Base-by-base conservation (phyloP, 805 yeast genomes). In the Pichia rugopelliculosa region DNA sequence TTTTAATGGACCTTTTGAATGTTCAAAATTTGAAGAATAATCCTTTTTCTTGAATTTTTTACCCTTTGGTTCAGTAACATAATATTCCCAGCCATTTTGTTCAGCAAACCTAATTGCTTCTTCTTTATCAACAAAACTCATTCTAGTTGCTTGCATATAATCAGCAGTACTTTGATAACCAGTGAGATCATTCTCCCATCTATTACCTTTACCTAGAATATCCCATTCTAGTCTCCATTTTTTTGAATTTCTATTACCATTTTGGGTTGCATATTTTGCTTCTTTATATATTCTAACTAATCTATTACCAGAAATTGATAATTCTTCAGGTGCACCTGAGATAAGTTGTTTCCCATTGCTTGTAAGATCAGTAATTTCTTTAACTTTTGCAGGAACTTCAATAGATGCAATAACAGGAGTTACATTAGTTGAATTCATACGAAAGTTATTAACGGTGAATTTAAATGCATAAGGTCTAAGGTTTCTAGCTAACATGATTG, bases 131-230 rank as follows among this genome's bases (percentile, higher is more conserved):
- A 80, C 84, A 63, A 87, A 87, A 62, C 80, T 80, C 72, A 87
- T 66, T 61, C 76, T 76, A 9, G 91, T 82, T 17, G 84, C 88
- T 69, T 86, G 84, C 84, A 87, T 82, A 67, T 80, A 82, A 64
- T 87, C 96, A 34, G 85, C 78, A 40, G 84, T 73, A 41, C 86
- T 77, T 59, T 85, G 90, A 72, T 85, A 87, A 23, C 96, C 96
- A 66, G 87, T 87, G 62, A 87, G 72, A 63, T 85, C 91, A 66
- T 87, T 87, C 62, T 87, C 96, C 95, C 95, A 87, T 62, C 93
- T 72, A 71, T 87, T 80, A 21, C 84, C 87, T 59, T 82, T 79
- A 40, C 80, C 80, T 48, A 82, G 68, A 38, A 86, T 76, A 60
- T 87, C 95, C 91, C 93, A 87, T 66, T 87, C 95, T 48, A 87